Base-by-base conservation (phyloP, 2,329 filamentous ascomycete genomes). In the Cercospora beticola region DNA sequence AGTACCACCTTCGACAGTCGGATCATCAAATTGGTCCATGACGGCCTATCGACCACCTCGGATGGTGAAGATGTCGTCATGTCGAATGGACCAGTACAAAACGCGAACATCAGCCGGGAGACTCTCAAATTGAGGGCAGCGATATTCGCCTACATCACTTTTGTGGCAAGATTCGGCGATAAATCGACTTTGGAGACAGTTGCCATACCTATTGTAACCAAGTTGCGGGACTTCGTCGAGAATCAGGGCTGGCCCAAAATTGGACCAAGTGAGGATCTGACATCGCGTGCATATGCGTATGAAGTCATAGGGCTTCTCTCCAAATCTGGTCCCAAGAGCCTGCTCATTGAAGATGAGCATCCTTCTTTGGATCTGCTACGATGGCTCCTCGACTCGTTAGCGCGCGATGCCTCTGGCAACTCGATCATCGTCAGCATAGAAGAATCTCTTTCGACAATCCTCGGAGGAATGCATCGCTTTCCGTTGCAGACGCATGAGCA, bases 231-330 rank as follows among this genome's bases (percentile, higher is more conserved):
- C 26, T 97, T 93, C 76, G 89, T 97, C 65, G 86, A 90, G 71
- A 85, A 86, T 33, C 92, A 96, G 79, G 93, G 93, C 5, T 97
- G 94, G 94, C 94, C 94, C 1, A 82, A 82, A 21, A 86, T 90
- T 1, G 81, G 82, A 40, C 77, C 79, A 4, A 84, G 84, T 57
- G 83, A 87, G 63, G 86, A 88, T 71, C 82, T 90, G 64, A 85
- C 87, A 3, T 83, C 97, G 54, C 88, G 94, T 49, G 90, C 90
- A 5, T 89, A 91, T 76, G 93, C 91, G 1, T 98, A 97, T 78
- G 94, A 98, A 78, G 93, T 92, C 0, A 92, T 98, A 46, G 95
- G 94, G 0, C 86, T 95, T 14, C 81, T 98, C 26, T 89, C 91
- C 0, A 87, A 86, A 65, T 88, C 89, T 71, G 87, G 87, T 4